Conservation (phyloP, 805 yeast species). For the Teunomyces lycoperdinae region DNA sequence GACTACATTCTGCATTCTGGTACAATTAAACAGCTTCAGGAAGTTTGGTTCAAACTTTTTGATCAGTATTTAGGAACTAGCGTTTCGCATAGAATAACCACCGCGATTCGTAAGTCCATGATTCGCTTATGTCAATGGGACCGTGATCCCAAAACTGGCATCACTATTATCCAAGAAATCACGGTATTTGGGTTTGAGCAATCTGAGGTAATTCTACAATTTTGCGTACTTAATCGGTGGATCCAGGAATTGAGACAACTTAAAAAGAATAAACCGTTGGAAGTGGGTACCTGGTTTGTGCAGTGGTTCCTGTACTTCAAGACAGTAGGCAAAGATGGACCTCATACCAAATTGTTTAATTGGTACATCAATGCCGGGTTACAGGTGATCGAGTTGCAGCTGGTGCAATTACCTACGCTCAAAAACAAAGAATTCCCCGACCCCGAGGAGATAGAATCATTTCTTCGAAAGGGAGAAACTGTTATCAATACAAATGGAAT, state of each 20-base stretch:
- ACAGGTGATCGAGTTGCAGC: slow-evolving; percentile 4
- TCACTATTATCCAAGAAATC: not conserved
- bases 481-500: slow-evolving; percentile 29
- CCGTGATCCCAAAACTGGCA: not conserved
- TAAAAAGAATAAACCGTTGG: not conserved
- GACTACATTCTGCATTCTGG: slow-evolving; percentile 2
- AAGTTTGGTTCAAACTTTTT: slow-evolving; percentile 15
- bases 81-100: not conserved
- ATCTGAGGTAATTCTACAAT: slow-evolving; percentile 22
- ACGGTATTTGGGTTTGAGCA: not conserved
- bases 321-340: not conserved
- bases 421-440: slow-evolving; percentile 6
- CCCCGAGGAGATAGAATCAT: not conserved
- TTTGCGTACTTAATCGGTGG: slow-evolving; percentile 38
- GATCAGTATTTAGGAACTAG: slow-evolving; percentile 10
- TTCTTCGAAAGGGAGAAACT: not conserved
- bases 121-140: not conserved
- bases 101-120: slow-evolving; percentile 1
- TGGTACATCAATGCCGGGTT: slow-evolving; percentile 23
- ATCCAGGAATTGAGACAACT: slow-evolving; percentile 14
- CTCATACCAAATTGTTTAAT: not conserved
- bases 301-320: not conserved
- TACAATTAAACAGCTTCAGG: not conserved
- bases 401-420: slow-evolving; percentile 11
- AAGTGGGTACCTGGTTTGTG: not conserved